Evolutionary conservation across 352 stramenopile genomes (phyloP).

Genomic region (Plasmopara halstedii): DNA sequence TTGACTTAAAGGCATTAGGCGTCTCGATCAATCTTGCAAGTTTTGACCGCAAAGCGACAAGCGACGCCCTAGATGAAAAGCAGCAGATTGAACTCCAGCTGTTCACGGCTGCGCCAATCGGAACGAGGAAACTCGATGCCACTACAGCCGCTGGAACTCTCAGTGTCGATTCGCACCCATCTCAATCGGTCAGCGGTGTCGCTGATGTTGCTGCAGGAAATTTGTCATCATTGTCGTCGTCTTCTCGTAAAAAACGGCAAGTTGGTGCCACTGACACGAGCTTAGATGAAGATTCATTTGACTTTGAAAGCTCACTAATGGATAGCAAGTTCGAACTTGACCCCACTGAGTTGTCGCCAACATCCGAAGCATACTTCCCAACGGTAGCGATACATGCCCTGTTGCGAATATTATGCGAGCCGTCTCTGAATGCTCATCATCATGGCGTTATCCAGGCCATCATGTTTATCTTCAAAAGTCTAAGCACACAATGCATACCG

Average conservation of each 20-base stretch:
- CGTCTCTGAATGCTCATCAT: slow-evolving; percentile 93
- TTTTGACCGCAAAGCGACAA: slow-evolving; percentile 44
- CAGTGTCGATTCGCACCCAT: slow-evolving; percentile 19
- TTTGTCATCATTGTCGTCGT: slow-evolving; percentile 13
- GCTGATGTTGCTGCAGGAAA: slow-evolving; percentile 10
- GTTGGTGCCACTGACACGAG: slow-evolving; percentile 16
- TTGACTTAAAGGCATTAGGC: slow-evolving; percentile 56
- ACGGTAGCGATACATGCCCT: slow-evolving; percentile 96
- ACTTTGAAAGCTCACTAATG: slow-evolving; percentile 63
- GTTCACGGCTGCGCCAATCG: slow-evolving; percentile 80
- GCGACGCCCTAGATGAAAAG: slow-evolving; percentile 74
- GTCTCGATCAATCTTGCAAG: slow-evolving; percentile 45
- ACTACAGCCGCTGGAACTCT: slow-evolving; percentile 16
- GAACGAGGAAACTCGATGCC: slow-evolving; percentile 52
- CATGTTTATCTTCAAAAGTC: slow-evolving; percentile 98
- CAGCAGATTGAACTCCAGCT: slow-evolving; percentile 82
- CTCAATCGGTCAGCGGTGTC: slow-evolving; percentile 18
- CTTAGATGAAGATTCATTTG: slow-evolving; percentile 37
- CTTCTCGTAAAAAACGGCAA: slow-evolving; percentile 21
- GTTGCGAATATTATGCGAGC: slow-evolving; percentile 94
- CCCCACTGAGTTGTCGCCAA: slow-evolving; percentile 56
- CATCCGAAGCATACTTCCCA: slow-evolving; percentile 93
- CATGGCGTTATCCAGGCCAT: slow-evolving; percentile 96
- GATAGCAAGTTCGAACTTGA: slow-evolving; percentile 61
- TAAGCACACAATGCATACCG: slow-evolving; percentile 92